A percentile compares a stretch with the other conserved stretches of the same genome.
Evolutionary conservation across 176 grass and related monocot species (phyloP).

Genomic region (Microstegium vimineum): DNA sequence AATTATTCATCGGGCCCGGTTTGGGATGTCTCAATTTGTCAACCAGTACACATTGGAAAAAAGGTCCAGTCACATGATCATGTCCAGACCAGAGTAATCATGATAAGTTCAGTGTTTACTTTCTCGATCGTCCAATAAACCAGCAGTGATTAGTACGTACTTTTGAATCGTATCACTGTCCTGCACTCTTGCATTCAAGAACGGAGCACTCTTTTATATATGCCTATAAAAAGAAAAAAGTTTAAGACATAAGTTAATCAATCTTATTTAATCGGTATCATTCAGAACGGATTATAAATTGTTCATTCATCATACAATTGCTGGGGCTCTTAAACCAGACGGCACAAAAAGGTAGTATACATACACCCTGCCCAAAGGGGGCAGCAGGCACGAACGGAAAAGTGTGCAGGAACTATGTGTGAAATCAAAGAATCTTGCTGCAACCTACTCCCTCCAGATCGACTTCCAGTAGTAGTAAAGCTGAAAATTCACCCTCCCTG

Average conservation of each 20-base stretch:
- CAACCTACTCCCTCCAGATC: conserved; percentile 13
- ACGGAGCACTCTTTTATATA: too few species aligned
- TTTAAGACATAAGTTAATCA: not conserved
- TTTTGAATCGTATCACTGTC: not conserved
- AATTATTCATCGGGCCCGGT: too few species aligned
- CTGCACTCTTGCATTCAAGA: not conserved
- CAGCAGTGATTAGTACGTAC: too few species aligned
- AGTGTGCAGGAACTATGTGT: conserved; percentile 10
- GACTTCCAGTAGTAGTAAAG: not conserved
- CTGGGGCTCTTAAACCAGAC: not conserved
- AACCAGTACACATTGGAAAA: too few species aligned
- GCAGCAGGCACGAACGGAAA: conserved; percentile 14
- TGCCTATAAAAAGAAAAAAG: not conserved
- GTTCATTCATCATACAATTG: conserved; percentile 24
- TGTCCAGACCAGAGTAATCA: too few species aligned
- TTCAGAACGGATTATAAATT: not conserved
- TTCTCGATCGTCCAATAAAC: too few species aligned
- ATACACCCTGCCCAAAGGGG: not conserved
- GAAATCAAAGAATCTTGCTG: conserved; percentile 51
- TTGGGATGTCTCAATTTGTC: too few species aligned
- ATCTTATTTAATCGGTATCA: not conserved
- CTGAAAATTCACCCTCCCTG: not conserved
- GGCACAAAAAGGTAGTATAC: conserved; percentile 36
- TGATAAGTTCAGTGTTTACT: too few species aligned
- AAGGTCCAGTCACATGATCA: too few species aligned